Evolutionary conservation across 1,284 basidiomycete species (phyloP), one percentile per base, ranked within the genome.

Genomic region (Pseudozyma sp.): DNA sequence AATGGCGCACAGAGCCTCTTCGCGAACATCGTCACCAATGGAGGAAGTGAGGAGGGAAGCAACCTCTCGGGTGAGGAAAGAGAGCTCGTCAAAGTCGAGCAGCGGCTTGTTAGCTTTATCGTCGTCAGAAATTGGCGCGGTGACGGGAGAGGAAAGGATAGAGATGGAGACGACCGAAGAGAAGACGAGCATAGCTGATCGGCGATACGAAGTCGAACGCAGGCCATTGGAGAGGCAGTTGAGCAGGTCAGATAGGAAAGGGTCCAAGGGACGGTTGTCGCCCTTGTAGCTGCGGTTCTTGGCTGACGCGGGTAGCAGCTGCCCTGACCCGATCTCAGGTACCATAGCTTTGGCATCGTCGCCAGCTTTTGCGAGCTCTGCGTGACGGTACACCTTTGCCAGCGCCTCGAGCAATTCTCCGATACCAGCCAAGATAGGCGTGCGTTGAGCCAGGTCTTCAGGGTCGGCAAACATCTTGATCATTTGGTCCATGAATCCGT

Each of bases 21-120:
- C 86, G 80, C 85, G 70, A 12, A 86, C 86, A 19, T 91, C 90
- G 14, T 90, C 88, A 31, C 88, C 86, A 44, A 89, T 87, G 21
- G 87, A 87, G 40, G 89, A 86, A 38, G 94, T 85, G 11, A 94
- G 86, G 52, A 88, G 71, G 40, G 93, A 91, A 77, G 93, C 91
- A 36, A 92, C 88, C 58, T 89, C 90, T 62, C 91, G 90, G 1
- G 95, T 92, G 47, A 94, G 87, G 81, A 92, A 94, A 12, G 90
- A 89, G 3, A 93, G 85, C 83, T 98, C 95, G 35, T 91, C 89
- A 52, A 90, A 88, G 0, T 89, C 87, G 35, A 95, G 86, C 48
- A 95, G 88, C 0, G 86, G 58, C 21, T 65, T 61, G 31, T 12
- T 47, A 1, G 42, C 5, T 21, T 56, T 75, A 16, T 48, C 60